These are phyloP conservation scores for Tricholoma flavovirens DNA, from an alignment of 768 basidiomycete species.

Conservation along the genomic window DNA sequence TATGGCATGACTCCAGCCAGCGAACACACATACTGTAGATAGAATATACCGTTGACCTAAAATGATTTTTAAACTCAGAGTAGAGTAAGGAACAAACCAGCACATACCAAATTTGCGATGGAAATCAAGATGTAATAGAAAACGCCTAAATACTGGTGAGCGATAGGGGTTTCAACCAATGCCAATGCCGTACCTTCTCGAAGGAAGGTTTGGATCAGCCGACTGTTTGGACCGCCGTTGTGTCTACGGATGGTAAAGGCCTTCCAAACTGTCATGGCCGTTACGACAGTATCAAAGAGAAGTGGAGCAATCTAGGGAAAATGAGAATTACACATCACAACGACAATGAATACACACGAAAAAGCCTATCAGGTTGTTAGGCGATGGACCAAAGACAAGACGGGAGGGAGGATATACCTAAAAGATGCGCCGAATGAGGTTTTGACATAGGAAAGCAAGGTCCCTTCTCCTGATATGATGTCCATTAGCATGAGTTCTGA, in stretches of 20 bases:
- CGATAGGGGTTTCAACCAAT: background rate
- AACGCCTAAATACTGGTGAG: constrained; percentile 42
- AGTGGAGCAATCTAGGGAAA: constrained; percentile 67
- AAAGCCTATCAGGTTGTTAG: constrained; percentile 35
- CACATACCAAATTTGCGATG: constrained; percentile 65
- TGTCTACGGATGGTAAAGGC: constrained; percentile 71
- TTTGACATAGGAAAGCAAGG: constrained; percentile 81
- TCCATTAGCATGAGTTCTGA: background rate
- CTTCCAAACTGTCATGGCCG: constrained; percentile 75
- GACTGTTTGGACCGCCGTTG: constrained; percentile 71
- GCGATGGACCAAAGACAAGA: constrained; percentile 1
- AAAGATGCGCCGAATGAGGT: constrained; percentile 76
- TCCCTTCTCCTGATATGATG: constrained; percentile 37
- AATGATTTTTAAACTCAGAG: constrained; percentile 1
- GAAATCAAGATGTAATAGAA: constrained; percentile 85
- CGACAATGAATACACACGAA: constrained; percentile 39
- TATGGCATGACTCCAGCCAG: background rate
- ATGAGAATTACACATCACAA: constrained; percentile 4
- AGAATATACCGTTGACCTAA: constrained; percentile 77
- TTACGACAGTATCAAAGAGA: constrained; percentile 75
- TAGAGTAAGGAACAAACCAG: background rate
- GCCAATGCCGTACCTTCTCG: constrained; percentile 53
- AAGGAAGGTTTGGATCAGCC: constrained; percentile 78
- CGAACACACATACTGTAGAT: constrained; percentile 57
- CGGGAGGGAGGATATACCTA: constrained; percentile 41